Evolutionary conservation across 345 rosid genomes (phyloP).

Genomic region (Cochlearia excelsa): DNA sequence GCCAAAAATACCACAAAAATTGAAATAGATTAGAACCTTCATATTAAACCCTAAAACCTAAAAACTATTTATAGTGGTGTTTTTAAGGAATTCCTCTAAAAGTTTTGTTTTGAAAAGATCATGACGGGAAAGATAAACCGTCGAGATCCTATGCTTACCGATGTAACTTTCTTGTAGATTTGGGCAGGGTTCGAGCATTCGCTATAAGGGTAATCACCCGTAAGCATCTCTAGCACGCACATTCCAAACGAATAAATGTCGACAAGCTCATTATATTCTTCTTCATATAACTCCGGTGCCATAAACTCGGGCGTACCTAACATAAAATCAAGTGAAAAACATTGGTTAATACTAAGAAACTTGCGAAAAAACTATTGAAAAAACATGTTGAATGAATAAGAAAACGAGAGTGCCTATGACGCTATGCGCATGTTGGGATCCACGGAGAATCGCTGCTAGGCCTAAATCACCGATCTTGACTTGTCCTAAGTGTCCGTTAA

Average conservation of each 20-base stretch:
- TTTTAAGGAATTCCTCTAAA: too few relatives aligned
- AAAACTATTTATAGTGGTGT: too few relatives aligned
- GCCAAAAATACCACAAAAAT: too few relatives aligned
- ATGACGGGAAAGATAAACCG: conserved; percentile 24
- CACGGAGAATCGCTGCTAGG: conserved; percentile 77
- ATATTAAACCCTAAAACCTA: too few relatives aligned
- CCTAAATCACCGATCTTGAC: conserved; percentile 96
- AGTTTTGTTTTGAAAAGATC: background rate
- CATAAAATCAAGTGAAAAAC: background rate
- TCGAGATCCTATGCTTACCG: conserved; percentile 45
- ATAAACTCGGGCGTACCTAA: conserved; percentile 96
- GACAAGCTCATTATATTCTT: conserved; percentile 88
- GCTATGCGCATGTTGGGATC: conserved; percentile 76
- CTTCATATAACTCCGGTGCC: conserved; percentile 98
- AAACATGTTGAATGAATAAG: background rate
- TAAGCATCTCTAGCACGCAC: conserved; percentile 93
- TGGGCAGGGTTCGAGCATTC: conserved; percentile 93
- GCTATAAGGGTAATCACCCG: conserved; percentile 77
- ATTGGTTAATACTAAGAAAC: conserved; percentile 1
- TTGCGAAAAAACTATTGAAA: background rate
- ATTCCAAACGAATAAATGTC: conserved; percentile 93
- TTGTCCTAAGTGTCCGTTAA: conserved; percentile 93
- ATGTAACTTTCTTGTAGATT: conserved; percentile 93
- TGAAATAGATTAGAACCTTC: too few relatives aligned
- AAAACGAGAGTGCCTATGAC: conserved; percentile 56